A percentile compares a stretch with the other conserved stretches of the same genome.
These are phyloP conservation scores for Ziziphus jujuba DNA, from an alignment of 306 rosid genomes.

Conservation along the genomic window DNA sequence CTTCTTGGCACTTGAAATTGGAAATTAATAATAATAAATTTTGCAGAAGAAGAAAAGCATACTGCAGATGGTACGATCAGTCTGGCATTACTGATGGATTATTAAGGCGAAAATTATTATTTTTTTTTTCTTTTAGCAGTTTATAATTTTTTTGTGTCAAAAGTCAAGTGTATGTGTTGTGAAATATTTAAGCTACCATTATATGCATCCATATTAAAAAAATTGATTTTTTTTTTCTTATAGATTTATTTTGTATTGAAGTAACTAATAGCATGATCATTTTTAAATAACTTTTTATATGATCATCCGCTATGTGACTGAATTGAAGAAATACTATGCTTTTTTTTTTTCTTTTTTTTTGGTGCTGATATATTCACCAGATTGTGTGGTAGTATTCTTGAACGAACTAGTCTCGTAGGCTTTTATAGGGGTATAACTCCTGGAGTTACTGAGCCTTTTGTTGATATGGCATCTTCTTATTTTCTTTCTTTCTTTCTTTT, in stretches of 20 bases:
- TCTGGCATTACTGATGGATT: constrained; percentile 77
- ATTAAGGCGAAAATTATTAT: constrained; percentile 51
- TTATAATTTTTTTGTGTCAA: constrained; percentile 1
- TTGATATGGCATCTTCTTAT: too few species aligned
- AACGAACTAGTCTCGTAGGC: constrained; percentile 46
- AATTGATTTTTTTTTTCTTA: too few species aligned
- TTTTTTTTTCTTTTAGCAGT: constrained; percentile 15
- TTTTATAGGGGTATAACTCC: constrained; percentile 84
- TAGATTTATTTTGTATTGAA: not conserved
- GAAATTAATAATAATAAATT: not conserved
- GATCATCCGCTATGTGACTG: constrained; percentile 9
- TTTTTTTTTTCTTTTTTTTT: not conserved
- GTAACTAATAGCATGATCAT: not conserved
- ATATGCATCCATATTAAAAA: not conserved
- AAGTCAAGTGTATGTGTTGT: not conserved
- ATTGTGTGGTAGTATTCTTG: constrained; percentile 18
- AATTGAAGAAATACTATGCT: not conserved
- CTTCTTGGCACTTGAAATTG: too few species aligned
- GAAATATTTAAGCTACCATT: not conserved
- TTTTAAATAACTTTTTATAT: not conserved
- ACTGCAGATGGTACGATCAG: constrained; percentile 65
- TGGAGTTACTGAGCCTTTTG: constrained; percentile 84
- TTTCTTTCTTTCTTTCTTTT: too few species aligned
- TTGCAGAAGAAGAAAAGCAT: constrained; percentile 66
- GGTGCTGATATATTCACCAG: constrained; percentile 1